phyloP scores from a whole-genome alignment of 1,284 basidiomycete species.

The Athelia psychrophila region DNA sequence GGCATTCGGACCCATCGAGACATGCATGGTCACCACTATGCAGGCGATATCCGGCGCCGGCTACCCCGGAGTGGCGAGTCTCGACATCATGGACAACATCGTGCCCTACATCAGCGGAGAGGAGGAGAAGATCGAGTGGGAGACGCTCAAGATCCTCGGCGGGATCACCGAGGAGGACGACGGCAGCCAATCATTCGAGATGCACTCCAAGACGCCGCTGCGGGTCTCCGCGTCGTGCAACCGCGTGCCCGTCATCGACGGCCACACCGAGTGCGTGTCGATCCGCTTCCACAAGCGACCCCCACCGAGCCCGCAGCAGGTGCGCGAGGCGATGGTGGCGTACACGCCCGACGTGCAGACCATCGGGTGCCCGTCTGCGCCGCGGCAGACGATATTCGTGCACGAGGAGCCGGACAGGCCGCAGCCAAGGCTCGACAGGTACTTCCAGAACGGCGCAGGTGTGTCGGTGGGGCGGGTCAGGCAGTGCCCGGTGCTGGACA shows the following conservation, averaged over 20 bases:
- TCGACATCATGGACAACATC: slow-evolving; percentile 97
- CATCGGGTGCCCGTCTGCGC: slow-evolving; percentile 86
- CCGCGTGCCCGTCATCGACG: slow-evolving; percentile 91
- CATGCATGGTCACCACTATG: slow-evolving; percentile 90
- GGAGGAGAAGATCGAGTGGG: slow-evolving; percentile 99
- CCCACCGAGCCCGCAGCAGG: slow-evolving; percentile 85
- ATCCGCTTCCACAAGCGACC: slow-evolving; percentile 82
- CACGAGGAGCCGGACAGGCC: slow-evolving; percentile 94
- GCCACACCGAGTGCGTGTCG: slow-evolving; percentile 87
- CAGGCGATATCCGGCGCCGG: slow-evolving; percentile 98
- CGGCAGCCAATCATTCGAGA: slow-evolving; percentile 71
- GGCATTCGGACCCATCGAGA: slow-evolving; percentile 91
- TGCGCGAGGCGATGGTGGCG: slow-evolving; percentile 75
- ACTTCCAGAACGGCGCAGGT: slow-evolving; percentile 90
- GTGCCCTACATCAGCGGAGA: slow-evolving; percentile 95
- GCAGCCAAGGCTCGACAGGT: slow-evolving; percentile 90
- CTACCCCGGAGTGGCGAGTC: slow-evolving; percentile 89
- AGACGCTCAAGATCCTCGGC: slow-evolving; percentile 95
- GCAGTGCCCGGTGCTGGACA: slow-evolving; percentile 88
- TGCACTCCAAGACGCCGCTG: slow-evolving; percentile 78
- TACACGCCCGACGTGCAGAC: slow-evolving; percentile 81
- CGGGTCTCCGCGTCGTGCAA: slow-evolving; percentile 91
- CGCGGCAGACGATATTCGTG: slow-evolving; percentile 84
- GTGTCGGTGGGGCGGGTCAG: slow-evolving; percentile 92
- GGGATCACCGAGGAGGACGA: slow-evolving; percentile 59